These are phyloP conservation scores for Phytophthora litchii DNA, from an alignment of 352 stramenopile genomes.

Conservation along the genomic window DNA sequence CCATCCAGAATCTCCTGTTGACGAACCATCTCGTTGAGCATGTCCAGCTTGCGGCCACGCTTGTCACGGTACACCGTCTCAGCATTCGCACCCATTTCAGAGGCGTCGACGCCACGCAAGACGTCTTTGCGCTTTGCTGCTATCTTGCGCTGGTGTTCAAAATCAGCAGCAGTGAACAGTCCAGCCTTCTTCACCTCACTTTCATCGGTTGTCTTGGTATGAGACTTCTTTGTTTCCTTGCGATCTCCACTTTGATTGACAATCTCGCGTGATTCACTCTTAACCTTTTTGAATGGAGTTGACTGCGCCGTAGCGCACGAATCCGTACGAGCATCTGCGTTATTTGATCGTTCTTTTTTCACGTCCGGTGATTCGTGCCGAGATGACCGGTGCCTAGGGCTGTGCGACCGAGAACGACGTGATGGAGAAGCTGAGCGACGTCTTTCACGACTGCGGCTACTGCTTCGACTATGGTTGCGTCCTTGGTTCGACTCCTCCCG, in stretches of 20 bases:
- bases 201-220: not conserved
- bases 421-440: slow-evolving; percentile 11
- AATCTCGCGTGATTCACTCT: slow-evolving; percentile 5
- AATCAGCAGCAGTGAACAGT: slow-evolving; percentile 74
- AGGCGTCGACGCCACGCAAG: slow-evolving; percentile 49
- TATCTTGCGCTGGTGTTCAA: slow-evolving; percentile 60
- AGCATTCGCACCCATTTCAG: slow-evolving; percentile 75
- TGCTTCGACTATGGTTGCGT: slow-evolving; percentile 14
- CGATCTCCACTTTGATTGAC: not conserved
- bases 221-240: slow-evolving; percentile 12
- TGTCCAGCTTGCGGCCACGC: slow-evolving; percentile 83
- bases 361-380: slow-evolving; percentile 1
- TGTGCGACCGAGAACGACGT: slow-evolving; percentile 30
- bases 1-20: slow-evolving; percentile 82
- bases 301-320: not conserved
- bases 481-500: slow-evolving; percentile 1
- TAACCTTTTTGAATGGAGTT: slow-evolving; percentile 1
- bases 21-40: slow-evolving; percentile 84
- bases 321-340: not conserved
- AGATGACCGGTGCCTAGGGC: slow-evolving; percentile 13
- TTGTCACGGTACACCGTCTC: slow-evolving; percentile 89
- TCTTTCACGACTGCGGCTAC: slow-evolving; percentile 4
- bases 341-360: slow-evolving; percentile 8
- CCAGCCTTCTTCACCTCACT: slow-evolving; percentile 50
- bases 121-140: slow-evolving; percentile 62